Conservation (phyloP, 306 rosid species). For the Cajanus cajan region DNA sequence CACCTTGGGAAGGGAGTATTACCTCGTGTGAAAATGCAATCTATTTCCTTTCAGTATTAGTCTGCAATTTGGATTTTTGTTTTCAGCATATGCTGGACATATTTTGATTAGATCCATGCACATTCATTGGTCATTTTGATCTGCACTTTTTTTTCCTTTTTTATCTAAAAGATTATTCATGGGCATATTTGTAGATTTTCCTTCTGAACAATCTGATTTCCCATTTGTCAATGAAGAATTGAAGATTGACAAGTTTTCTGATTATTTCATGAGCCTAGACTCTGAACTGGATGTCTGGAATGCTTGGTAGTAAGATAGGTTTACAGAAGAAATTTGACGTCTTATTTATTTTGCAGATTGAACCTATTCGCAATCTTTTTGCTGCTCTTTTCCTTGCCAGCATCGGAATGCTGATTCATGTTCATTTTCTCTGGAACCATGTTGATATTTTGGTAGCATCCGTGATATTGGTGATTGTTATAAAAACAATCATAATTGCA, state of each 20-base stretch:
- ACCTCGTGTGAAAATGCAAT: not conserved
- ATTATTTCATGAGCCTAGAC: slow-evolving; percentile 8
- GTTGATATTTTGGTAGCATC: slow-evolving; percentile 96
- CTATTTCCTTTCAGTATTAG: too few species aligned
- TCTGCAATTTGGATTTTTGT: too few species aligned
- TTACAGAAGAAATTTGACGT: slow-evolving; percentile 21
- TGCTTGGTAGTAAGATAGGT: slow-evolving; percentile 11
- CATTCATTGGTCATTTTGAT: slow-evolving; percentile 9
- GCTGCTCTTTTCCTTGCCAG: slow-evolving; percentile 97
- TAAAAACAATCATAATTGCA: slow-evolving; percentile 78
- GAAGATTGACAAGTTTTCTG: slow-evolving; percentile 11
- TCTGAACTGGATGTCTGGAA: slow-evolving; percentile 21
- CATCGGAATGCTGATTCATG: slow-evolving; percentile 97
- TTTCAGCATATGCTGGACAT: too few species aligned
- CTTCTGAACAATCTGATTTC: slow-evolving; percentile 8
- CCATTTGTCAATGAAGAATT: not conserved
- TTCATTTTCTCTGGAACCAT: slow-evolving; percentile 97
- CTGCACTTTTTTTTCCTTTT: not conserved
- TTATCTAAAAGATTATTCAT: slow-evolving; percentile 8
- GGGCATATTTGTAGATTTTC: slow-evolving; percentile 3
- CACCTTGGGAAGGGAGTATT: not conserved
- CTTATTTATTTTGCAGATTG: slow-evolving; percentile 62
- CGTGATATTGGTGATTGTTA: slow-evolving; percentile 78
- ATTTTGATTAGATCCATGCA: slow-evolving; percentile 5
- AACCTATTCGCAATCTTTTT: slow-evolving; percentile 90